phyloP scores from a whole-genome alignment of 768 basidiomycete species.

The Suillus placidus region DNA sequence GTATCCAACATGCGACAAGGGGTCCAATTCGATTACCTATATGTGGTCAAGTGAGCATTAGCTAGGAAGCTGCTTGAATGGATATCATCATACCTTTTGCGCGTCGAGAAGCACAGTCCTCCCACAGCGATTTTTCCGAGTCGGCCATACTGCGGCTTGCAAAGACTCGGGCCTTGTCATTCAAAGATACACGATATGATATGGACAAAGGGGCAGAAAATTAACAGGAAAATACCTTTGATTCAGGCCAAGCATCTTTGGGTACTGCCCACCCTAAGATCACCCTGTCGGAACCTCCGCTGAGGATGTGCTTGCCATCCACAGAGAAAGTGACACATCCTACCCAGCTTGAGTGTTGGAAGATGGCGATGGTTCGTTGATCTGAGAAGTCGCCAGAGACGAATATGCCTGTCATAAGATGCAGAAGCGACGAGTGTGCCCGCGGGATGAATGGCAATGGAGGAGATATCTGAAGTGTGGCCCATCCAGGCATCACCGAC shows the following conservation, averaged over 20 bases:
- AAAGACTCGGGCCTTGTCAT: neutral
- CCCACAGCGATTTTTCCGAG: neutral
- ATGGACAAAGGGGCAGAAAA: neutral
- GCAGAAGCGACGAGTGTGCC: neutral
- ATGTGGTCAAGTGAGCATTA: neutral
- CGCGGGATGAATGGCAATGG: neutral
- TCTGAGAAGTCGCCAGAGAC: neutral
- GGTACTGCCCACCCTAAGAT: neutral
- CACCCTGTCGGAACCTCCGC: neutral
- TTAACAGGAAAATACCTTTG: neutral
- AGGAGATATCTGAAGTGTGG: neutral
- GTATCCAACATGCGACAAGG: neutral
- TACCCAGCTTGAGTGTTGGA: neutral
- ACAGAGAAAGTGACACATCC: neutral
- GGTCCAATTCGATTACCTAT: neutral
- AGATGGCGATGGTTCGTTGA: neutral
- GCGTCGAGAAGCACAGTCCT: neutral
- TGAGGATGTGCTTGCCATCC: neutral
- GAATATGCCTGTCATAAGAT: neutral
- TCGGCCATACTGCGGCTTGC: neutral
- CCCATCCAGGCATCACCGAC: neutral
- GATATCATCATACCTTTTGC: neutral
- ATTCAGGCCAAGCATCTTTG: neutral
- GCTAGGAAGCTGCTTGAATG: neutral
- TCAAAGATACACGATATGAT: neutral